Evolutionary conservation across 306 rosid genomes (phyloP).

Genomic region (Gastrolobium bilobum): DNA sequence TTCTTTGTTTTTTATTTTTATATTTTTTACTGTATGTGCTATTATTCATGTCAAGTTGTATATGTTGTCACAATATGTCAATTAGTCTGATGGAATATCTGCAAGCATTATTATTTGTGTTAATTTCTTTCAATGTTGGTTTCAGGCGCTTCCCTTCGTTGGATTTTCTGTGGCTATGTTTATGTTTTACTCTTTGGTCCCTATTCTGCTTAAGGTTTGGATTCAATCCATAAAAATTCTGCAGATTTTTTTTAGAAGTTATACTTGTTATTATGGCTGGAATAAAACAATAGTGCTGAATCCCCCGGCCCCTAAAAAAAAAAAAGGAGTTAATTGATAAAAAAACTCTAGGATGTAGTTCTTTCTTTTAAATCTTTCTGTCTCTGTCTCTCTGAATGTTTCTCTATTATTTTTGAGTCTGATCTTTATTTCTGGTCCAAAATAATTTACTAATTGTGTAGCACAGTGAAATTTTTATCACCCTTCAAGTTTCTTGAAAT

Average conservation of each 20-base stretch:
- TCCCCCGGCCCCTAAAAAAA: too few relatives aligned
- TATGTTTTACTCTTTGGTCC: conserved; percentile 90
- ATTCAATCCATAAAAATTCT: conserved; percentile 39
- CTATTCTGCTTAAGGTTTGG: conserved; percentile 86
- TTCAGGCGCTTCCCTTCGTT: conserved; percentile 89
- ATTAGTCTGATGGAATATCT: conserved; percentile 18
- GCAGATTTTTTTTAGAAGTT: conserved; percentile 14
- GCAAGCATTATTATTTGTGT: conserved; percentile 14
- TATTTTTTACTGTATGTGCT: not conserved
- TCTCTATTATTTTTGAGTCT: not conserved
- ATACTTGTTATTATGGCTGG: conserved; percentile 27
- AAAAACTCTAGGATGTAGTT: conserved; percentile 1
- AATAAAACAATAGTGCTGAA: not conserved
- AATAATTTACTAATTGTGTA: not conserved
- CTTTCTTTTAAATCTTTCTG: not conserved
- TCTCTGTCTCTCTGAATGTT: not conserved
- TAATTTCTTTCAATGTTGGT: conserved; percentile 48
- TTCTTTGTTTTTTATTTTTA: too few relatives aligned
- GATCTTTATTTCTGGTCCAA: not conserved
- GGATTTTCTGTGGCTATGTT: conserved; percentile 95
- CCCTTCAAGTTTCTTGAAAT: conserved; percentile 25
- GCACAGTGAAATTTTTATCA: not conserved
- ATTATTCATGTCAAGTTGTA: conserved; percentile 22
- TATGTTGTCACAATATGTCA: conserved; percentile 13
- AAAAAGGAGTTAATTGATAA: not conserved